Evolutionary conservation across 768 basidiomycete genomes (phyloP).

Genomic region (Suillus cothurnatus): DNA sequence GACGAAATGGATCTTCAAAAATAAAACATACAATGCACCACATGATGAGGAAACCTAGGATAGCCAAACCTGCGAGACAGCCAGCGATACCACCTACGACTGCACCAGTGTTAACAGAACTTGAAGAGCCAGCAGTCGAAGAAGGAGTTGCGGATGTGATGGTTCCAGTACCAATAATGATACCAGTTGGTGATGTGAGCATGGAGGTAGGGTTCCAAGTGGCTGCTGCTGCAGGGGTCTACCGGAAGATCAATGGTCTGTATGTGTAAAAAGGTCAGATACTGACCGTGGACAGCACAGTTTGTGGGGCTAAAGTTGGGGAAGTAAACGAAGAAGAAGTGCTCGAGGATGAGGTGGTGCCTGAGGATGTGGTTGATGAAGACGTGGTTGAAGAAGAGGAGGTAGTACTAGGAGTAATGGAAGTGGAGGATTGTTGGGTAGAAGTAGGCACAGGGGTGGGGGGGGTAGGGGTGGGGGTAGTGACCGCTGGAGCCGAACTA

Average conservation of each 20-base stretch:
- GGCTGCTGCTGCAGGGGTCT: not conserved
- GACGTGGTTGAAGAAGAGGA: constrained; percentile 12
- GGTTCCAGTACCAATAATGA: constrained; percentile 8
- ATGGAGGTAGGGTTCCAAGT: not conserved
- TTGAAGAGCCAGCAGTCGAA: constrained; percentile 36
- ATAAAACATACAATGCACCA: constrained; percentile 47
- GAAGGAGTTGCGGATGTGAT: constrained; percentile 27
- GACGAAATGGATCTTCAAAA: constrained; percentile 1
- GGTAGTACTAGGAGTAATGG: constrained; percentile 4
- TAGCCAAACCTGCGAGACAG: constrained; percentile 44
- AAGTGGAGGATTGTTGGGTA: constrained; percentile 5
- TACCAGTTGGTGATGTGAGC: not conserved
- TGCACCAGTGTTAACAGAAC: constrained; percentile 32
- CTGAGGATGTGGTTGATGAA: constrained; percentile 5
- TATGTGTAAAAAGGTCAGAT: not conserved
- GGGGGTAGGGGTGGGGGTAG: constrained; percentile 17
- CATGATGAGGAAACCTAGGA: constrained; percentile 41
- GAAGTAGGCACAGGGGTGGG: constrained; percentile 11
- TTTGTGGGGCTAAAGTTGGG: constrained; percentile 1
- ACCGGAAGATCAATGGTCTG: not conserved
- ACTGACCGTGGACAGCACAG: not conserved
- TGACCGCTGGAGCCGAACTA: constrained; percentile 15
- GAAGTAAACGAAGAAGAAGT: constrained; percentile 10
- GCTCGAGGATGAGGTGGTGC: constrained; percentile 5
- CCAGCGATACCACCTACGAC: constrained; percentile 48